A percentile compares a stretch with the other conserved stretches of the same genome.
These are phyloP conservation scores for Ceratobasidium sp. DNA, from an alignment of 1,284 basidiomycete species.

Conservation along the genomic window DNA sequence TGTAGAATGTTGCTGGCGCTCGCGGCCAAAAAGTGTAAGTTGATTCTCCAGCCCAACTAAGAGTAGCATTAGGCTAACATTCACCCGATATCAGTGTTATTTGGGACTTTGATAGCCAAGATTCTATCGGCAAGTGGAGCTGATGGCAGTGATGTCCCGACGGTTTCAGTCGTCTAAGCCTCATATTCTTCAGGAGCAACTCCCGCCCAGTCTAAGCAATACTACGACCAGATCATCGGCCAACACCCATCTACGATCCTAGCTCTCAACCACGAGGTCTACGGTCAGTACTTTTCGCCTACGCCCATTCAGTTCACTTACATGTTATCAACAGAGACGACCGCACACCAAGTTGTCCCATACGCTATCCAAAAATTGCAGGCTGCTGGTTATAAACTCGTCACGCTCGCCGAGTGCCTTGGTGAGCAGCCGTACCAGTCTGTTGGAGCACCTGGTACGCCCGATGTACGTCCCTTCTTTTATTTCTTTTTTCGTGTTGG, in stretches of 20 bases:
- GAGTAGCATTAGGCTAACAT: background rate
- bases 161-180: background rate
- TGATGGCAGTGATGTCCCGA: background rate
- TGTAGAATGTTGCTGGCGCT: slow-evolving; percentile 27
- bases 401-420: slow-evolving; percentile 45
- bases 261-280: slow-evolving; percentile 46
- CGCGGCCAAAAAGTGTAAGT: slow-evolving; percentile 22
- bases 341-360: background rate
- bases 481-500: background rate
- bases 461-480: slow-evolving; percentile 28
- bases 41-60: background rate
- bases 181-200: slow-evolving; percentile 12
- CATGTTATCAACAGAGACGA: background rate
- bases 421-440: slow-evolving; percentile 37
- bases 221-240: slow-evolving; percentile 11
- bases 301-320: background rate
- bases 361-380: slow-evolving; percentile 38
- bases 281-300: background rate
- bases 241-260: slow-evolving; percentile 34
- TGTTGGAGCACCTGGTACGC: slow-evolving; percentile 19
- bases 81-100: slow-evolving; percentile 14
- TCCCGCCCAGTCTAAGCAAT: slow-evolving; percentile 11
- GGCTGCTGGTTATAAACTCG: slow-evolving; percentile 40
- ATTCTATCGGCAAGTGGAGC: slow-evolving; percentile 25
- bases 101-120: slow-evolving; percentile 48